These are phyloP conservation scores for Nigrograna mackinnonii DNA, from an alignment of 2,329 filamentous ascomycete species.

Conservation along the genomic window DNA sequence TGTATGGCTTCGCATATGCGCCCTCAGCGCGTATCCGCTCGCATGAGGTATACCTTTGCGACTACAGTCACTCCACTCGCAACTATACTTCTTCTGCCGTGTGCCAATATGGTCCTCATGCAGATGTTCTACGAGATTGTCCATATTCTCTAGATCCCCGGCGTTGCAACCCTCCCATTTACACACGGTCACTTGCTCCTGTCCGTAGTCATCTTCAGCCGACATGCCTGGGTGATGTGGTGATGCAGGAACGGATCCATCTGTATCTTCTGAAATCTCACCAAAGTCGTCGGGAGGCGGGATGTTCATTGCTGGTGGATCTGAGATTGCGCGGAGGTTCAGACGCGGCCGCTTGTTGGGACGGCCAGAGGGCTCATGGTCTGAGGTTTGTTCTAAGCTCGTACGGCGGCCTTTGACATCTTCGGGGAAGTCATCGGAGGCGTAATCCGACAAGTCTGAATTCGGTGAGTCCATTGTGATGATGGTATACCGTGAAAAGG, in stretches of 20 bases:
- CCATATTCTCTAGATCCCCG: constrained; percentile 54
- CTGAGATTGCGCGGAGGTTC: constrained; percentile 40
- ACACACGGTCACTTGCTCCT: constrained; percentile 52
- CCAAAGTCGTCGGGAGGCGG: constrained; percentile 44
- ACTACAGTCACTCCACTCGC: constrained; percentile 90
- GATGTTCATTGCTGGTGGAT: constrained; percentile 23
- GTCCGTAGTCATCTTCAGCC: constrained; percentile 45
- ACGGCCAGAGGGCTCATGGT: constrained; percentile 48
- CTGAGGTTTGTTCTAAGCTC: constrained; percentile 45
- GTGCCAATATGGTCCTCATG: constrained; percentile 94
- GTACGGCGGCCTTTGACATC: constrained; percentile 55
- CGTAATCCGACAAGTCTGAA: constrained; percentile 67
- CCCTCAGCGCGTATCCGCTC: constrained; percentile 92
- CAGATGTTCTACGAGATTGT: constrained; percentile 55
- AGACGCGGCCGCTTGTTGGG: constrained; percentile 43
- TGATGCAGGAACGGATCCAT: constrained; percentile 69
- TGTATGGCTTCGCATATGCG: constrained; percentile 97
- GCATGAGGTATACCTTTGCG: constrained; percentile 91
- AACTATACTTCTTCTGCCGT: constrained; percentile 95
- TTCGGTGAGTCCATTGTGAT: constrained; percentile 56
- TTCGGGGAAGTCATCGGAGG: constrained; percentile 65
- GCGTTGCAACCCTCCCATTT: constrained; percentile 56
- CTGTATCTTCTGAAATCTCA: constrained; percentile 88
- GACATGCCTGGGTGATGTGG: constrained; percentile 46
- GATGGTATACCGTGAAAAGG: background rate